phyloP scores from a whole-genome alignment of 2,329 filamentous ascomycete species.

The Epicoccum sorghinum region DNA sequence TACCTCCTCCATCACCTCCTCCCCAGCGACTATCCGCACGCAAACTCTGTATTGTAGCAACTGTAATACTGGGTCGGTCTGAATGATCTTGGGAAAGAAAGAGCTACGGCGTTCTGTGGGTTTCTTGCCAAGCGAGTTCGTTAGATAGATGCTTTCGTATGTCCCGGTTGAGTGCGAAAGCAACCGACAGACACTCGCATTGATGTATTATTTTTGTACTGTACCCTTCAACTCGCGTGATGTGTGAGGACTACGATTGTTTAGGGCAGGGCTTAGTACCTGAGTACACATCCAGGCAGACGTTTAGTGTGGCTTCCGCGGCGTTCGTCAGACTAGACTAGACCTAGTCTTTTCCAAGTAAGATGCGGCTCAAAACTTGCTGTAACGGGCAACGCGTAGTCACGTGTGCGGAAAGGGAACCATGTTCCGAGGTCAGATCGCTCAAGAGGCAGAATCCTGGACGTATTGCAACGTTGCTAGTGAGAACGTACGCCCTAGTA shows the following conservation, averaged over 20 bases:
- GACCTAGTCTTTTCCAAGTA: not conserved
- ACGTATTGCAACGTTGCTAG: no score
- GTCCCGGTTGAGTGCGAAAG: not conserved
- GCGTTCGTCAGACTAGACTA: not conserved
- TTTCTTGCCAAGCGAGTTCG: constrained; percentile 3
- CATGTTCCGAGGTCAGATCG: no score
- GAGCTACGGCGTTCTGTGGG: constrained; percentile 15
- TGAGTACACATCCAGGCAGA: no score
- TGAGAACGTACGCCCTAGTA: constrained; percentile 1
- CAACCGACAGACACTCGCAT: constrained; percentile 1
- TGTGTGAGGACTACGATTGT: no score
- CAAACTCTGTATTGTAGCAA: constrained; percentile 10
- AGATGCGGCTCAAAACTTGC: not conserved
- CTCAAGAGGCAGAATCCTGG: no score
- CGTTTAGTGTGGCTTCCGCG: no score
- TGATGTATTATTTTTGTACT: constrained; percentile 1
- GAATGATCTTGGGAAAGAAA: constrained; percentile 10
- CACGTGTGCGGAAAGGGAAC: constrained; percentile 11
- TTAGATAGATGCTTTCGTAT: constrained; percentile 15
- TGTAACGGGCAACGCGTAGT: constrained; percentile 7
- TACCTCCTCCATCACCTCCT: constrained; percentile 5
- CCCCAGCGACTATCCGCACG: not conserved
- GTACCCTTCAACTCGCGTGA: not conserved
- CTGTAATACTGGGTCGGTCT: constrained; percentile 15
- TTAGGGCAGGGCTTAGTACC: no score